Evolutionary conservation across 2,329 filamentous ascomycete genomes (phyloP), one percentile per base, ranked within the genome.

Genomic region (Neocucurbitaria cava): DNA sequence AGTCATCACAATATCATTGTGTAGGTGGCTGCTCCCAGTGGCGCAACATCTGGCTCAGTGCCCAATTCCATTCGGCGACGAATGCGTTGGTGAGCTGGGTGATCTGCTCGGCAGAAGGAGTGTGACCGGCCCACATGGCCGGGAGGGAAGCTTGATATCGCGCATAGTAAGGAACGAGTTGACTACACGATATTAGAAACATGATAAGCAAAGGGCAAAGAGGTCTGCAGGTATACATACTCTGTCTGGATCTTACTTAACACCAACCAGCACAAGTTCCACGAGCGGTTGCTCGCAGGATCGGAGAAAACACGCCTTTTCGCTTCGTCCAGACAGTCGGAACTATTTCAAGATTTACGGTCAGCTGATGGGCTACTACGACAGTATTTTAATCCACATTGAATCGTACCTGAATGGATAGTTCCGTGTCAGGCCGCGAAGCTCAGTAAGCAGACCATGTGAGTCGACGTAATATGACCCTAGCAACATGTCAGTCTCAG

Each of bases 191-290:
- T n/a, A 54, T 69, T 42, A 65, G 31, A 58, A 52, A 26, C 35
- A 21, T 36, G 23, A 26, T 35, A 21, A 20, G 44, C 7, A 30
- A 17, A 23, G 17, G 11, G 30, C 30, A 6, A 39, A 21, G n/a
- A n/a, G 31, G 10, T 21, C 23, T 8, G 18, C 11, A 8, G n/a
- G 20, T 13, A 28, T 21, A 79, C 84, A 73, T 77, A 88, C 87
- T 88, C 86, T 51, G 85, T 83, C 20, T 82, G 79, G 46, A 91
- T 86, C 72, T 90, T 90, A 38, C 77, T 77, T 9, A 92, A 76
- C 28, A 89, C 86, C 41, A 92, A 77, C 89, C 89, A 92, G 38
- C 87, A 89, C 63, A 89, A 80, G 69, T 92, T 92, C 89, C 89
- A 92, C 69, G 88, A 91, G 21, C 86, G 82, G 63, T 86, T 87